Evolutionary conservation across 176 grass and related monocot genomes (phyloP), one percentile per base, ranked within the genome.

Genomic region (Rhynchospora breviuscula): DNA sequence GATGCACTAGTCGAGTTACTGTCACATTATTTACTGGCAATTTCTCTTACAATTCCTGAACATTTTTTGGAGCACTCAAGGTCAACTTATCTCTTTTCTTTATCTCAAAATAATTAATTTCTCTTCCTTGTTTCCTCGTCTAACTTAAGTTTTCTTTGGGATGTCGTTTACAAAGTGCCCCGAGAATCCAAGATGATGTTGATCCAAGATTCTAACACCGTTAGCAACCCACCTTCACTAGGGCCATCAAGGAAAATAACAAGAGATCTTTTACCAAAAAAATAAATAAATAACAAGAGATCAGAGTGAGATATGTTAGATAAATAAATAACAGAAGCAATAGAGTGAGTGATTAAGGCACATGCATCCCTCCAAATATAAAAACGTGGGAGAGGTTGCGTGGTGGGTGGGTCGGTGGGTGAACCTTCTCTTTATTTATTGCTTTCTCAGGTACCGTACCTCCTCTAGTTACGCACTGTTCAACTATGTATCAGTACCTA

Each of bases 401-500:
- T 78, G 73, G 73, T 78, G 25, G 73, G 51, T 78, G 73, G 49
- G 7, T 57, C 14, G 25, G 73, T 78, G 22, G 73, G 73, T 57
- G 73, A 78, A 78, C 49, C 51, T 78, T 78, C 73, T 78, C 73
- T 78, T 78, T 57, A 53, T 78, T 78, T 78, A 57, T 78, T 57
- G 47, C 14, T 78, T 75, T 76, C 72, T 76, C 72, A 76, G 10
- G 72, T 76, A 54, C 22, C 47, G 48, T 76, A 76, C 72, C 59
- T 62, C 59, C 51, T 75, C 46, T 75, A 25, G 45, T 40, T 45
- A 44, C 46, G 12, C 23, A 76, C 72, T 29, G 22, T 76, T 26
- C 72, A 76, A 75, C 11, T 62, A 19, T 62, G 59, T 62, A 62
- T n/a, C 19, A n/a, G 59, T 69, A 69, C 14, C 33, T 45, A n/a